Evolutionary conservation across 371 early-diverging fungal genomes (phyloP).

Genomic region (Aphelidium insulamus): DNA sequence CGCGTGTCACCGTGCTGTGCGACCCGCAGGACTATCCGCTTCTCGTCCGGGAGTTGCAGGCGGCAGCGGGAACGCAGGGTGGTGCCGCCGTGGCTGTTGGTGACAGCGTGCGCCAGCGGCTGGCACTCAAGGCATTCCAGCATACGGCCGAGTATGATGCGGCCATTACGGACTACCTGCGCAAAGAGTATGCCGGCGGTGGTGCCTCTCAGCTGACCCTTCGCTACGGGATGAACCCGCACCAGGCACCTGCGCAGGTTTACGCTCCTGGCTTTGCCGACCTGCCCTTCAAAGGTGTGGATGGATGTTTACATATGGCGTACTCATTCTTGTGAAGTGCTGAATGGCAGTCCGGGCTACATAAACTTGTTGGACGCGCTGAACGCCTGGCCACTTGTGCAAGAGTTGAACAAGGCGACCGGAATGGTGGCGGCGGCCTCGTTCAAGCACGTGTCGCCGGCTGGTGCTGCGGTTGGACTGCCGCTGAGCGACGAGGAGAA

Average conservation of each 20-base stretch:
- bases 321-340: conserved; percentile 16
- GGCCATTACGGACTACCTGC: conserved; percentile 84
- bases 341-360: conserved; percentile 88
- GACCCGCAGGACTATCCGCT: conserved; percentile 75
- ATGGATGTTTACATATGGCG: not conserved
- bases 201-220: conserved; percentile 52
- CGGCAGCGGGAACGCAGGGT: conserved; percentile 14
- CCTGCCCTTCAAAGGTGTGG: conserved; percentile 55
- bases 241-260: conserved; percentile 93
- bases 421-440: conserved; percentile 81
- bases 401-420: conserved; percentile 48
- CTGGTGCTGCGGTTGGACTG: conserved; percentile 84
- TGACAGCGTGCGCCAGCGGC: conserved; percentile 18
- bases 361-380: conserved; percentile 91
- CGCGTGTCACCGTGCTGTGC: conserved; percentile 69
- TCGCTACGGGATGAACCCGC: conserved; percentile 94
- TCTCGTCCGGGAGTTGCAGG: conserved; percentile 39
- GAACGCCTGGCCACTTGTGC: conserved; percentile 90
- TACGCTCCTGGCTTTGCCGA: too few relatives aligned
- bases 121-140: conserved; percentile 56
- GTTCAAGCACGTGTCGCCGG: conserved; percentile 95
- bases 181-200: conserved; percentile 54
- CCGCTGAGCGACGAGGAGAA: conserved; percentile 58
- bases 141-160: conserved; percentile 88
- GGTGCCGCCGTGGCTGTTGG: conserved; percentile 14